These are phyloP conservation scores for Phytophthora litchii DNA, from an alignment of 352 stramenopile species.

Conservation along the genomic window DNA sequence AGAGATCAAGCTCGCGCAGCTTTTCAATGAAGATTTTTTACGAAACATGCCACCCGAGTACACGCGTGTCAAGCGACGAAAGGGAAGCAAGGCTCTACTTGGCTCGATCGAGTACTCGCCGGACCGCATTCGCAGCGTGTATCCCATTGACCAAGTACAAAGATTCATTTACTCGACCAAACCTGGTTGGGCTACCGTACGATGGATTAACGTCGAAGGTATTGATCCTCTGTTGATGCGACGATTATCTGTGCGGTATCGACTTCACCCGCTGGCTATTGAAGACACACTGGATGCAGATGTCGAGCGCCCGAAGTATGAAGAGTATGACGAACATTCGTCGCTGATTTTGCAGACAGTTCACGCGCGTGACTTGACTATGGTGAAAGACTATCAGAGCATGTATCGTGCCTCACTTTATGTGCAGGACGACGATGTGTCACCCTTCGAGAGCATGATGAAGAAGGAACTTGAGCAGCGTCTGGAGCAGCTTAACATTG, in stretches of 20 bases:
- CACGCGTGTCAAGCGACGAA: conserved; percentile 23
- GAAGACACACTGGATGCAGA: conserved; percentile 85
- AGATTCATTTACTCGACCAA: conserved; percentile 88
- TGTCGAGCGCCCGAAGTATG: conserved; percentile 82
- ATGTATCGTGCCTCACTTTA: conserved; percentile 79
- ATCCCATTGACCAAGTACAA: conserved; percentile 73
- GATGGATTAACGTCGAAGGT: conserved; percentile 84
- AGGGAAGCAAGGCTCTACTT: conserved; percentile 30
- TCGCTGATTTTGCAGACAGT: conserved; percentile 40
- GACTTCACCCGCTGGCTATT: conserved; percentile 82
- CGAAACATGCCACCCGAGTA: conserved; percentile 43
- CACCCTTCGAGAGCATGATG: conserved; percentile 64
- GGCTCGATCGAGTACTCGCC: conserved; percentile 83
- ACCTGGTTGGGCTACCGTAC: conserved; percentile 70
- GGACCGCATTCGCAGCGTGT: conserved; percentile 76
- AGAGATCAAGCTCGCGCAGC: conserved; percentile 88
- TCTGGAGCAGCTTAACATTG: conserved; percentile 61
- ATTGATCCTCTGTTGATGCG: conserved; percentile 69
- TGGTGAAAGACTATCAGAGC: conserved; percentile 70
- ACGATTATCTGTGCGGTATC: conserved; percentile 83
- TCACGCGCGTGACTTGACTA: conserved; percentile 44
- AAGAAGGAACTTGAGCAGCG: conserved; percentile 68
- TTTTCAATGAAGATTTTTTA: conserved; percentile 76
- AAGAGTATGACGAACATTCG: conserved; percentile 86
- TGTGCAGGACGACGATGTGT: conserved; percentile 51